Percentiles rank a stretch among this genome's conserved stretches.
Conservation (phyloP, 73 alveolate genomes). For the Paramecium pentaurelia region DNA sequence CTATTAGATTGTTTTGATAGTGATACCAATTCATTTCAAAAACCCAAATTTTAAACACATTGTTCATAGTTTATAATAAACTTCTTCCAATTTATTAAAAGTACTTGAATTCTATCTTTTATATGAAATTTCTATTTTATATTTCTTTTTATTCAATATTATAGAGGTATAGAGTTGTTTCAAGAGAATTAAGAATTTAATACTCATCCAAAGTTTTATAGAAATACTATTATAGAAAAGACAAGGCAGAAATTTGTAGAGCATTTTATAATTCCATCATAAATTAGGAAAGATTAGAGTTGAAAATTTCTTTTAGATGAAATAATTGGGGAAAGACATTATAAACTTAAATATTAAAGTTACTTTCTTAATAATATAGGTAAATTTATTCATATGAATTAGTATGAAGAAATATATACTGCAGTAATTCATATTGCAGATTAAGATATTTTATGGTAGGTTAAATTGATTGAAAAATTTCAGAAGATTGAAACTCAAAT, state of each 20-base stretch:
- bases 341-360: not conserved
- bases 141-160: not conserved
- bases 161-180: not conserved
- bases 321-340: not conserved
- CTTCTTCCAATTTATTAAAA: not conserved
- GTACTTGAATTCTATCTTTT: not conserved
- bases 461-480: not conserved
- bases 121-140: not conserved
- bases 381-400: not conserved
- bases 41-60: not conserved
- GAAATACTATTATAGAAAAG: not conserved
- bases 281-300: not conserved
- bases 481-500: not conserved
- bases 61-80: not conserved
- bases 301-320: not conserved
- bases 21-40: not conserved
- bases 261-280: not conserved
- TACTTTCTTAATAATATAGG: not conserved
- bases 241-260: too few relatives aligned
- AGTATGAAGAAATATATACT: not conserved
- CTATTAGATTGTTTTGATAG: not conserved
- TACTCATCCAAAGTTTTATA: slow-evolving; percentile 17
- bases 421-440: slow-evolving; percentile 7
- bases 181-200: not conserved
- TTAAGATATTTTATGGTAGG: not conserved